Conservation (phyloP, 176 grass and related monocot species). For the Carex parvula region DNA sequence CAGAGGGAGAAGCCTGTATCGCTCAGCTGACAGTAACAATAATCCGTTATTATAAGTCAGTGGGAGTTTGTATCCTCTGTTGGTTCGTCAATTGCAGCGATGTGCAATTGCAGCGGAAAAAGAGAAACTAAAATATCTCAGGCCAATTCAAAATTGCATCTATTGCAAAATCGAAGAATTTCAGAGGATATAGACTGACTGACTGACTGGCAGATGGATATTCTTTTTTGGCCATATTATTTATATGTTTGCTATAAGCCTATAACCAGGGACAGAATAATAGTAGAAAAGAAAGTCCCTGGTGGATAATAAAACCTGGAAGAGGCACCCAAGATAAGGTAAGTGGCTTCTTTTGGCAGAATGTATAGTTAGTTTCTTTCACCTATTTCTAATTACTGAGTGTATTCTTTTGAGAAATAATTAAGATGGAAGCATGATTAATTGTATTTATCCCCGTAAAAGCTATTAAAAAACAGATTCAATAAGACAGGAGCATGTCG, state of each 20-base stretch:
- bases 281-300: constrained; percentile 1
- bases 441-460: not conserved
- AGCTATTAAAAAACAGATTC: not conserved
- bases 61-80: not conserved
- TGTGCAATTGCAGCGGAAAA: not conserved
- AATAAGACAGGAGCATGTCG: not conserved
- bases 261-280: constrained; percentile 16
- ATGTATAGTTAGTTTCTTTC: constrained; percentile 2
- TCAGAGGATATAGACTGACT: constrained; percentile 12
- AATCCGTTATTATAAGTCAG: not conserved
- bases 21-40: constrained; percentile 16
- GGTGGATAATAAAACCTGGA: constrained; percentile 14
- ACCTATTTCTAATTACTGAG: constrained; percentile 1
- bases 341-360: not conserved
- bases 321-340: not conserved
- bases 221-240: constrained; percentile 23
- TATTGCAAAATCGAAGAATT: not conserved
- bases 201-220: constrained; percentile 14
- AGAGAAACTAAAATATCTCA: not conserved
- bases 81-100: not conserved
- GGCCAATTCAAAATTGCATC: not conserved
- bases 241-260: constrained; percentile 14
- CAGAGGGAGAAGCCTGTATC: constrained; percentile 9
- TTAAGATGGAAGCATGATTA: too few species aligned
- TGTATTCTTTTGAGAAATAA: not conserved